Conservation (phyloP, 164 flowering plant genomes). For the Vitis amurensis region DNA sequence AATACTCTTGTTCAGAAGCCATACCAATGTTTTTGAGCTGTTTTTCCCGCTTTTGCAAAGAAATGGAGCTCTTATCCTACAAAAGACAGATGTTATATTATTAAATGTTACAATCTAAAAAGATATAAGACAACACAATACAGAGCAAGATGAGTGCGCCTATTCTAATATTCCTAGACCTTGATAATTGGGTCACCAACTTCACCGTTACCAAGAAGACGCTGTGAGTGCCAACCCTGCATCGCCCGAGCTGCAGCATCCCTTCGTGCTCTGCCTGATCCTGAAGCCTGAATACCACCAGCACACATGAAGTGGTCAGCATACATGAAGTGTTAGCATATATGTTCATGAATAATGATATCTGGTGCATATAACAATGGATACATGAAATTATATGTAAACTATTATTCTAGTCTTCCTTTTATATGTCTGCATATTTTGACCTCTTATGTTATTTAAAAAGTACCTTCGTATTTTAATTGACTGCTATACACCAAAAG, state of each 20-base stretch:
- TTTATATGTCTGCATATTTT: no score
- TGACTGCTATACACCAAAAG: no score
- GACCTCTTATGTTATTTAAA: no score
- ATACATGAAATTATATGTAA: background rate
- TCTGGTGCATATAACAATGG: background rate
- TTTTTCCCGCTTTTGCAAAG: conserved; percentile 73
- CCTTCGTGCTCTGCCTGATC: conserved; percentile 79
- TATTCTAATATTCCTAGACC: conserved; percentile 35
- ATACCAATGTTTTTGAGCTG: conserved; percentile 75
- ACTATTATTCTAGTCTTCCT: no score
- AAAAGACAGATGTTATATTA: background rate
- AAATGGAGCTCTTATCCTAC: conserved; percentile 60
- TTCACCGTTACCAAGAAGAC: conserved; percentile 81
- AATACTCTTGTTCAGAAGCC: background rate
- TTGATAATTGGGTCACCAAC: conserved; percentile 77
- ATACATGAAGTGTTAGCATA: background rate
- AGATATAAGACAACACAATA: background rate
- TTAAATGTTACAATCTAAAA: background rate
- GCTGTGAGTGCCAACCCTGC: conserved; percentile 96
- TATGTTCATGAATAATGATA: background rate
- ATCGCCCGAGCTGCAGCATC: conserved; percentile 98
- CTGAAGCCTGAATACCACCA: conserved; percentile 47
- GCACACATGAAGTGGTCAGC: conserved; percentile 25
- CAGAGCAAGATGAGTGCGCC: background rate
- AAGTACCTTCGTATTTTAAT: no score